phyloP scores from a whole-genome alignment of 257 asterid genomes.

The Solanum ossicruentum region DNA sequence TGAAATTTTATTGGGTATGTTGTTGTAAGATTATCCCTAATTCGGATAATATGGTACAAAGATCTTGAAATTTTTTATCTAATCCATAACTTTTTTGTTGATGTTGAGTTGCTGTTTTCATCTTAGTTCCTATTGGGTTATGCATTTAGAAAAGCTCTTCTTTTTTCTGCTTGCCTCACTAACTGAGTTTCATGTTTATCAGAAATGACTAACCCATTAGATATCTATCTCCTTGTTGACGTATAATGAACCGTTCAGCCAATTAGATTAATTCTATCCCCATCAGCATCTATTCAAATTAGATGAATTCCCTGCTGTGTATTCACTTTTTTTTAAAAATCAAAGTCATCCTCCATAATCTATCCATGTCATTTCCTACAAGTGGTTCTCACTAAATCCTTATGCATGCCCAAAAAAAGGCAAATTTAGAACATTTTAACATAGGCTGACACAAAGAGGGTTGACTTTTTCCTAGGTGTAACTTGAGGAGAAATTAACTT shows the following conservation, averaged over 20 bases:
- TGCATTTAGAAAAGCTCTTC: background rate
- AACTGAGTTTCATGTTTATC: background rate
- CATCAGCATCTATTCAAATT: conserved; percentile 31
- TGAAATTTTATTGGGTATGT: background rate
- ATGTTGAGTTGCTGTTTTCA: background rate
- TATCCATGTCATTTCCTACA: conserved; percentile 3
- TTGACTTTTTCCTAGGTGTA: conserved; percentile 3
- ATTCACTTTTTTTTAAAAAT: background rate
- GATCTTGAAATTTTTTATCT: background rate
- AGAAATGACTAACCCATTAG: background rate
- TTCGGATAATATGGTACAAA: background rate
- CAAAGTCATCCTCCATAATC: conserved; percentile 22
- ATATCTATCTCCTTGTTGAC: background rate
- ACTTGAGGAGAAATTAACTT: background rate
- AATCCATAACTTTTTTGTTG: background rate
- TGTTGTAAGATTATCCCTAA: background rate
- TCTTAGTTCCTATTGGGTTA: background rate
- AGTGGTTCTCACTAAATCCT: background rate
- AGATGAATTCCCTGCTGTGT: conserved; percentile 14
- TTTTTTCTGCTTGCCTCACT: background rate
- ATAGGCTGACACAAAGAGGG: background rate
- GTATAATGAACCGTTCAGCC: conserved; percentile 4
- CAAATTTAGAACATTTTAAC: background rate
- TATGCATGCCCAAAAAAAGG: background rate
- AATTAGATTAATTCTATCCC: conserved; percentile 18